Conservation (phyloP, 495 filamentous ascomycete genomes). For the Pseudevernia furfuracea region DNA sequence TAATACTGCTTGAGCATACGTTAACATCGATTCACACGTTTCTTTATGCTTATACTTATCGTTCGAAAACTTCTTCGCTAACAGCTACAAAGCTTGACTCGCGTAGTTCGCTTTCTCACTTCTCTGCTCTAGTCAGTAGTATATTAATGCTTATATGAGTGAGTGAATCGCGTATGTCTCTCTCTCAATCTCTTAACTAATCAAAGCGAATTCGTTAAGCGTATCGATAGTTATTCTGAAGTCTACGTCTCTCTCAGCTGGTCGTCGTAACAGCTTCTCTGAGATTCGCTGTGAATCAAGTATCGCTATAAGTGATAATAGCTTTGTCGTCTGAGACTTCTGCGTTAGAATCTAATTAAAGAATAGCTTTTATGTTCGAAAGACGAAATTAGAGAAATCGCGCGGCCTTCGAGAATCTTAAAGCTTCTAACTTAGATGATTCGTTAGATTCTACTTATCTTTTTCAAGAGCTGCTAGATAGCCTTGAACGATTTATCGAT, state of each 20-base stretch:
- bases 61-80: background rate
- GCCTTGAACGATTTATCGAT: background rate
- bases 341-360: background rate
- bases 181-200: background rate
- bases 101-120: too few species aligned
- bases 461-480: background rate
- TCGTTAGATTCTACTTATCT: background rate
- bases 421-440: constrained; percentile 1
- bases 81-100: too few species aligned
- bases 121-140: too few species aligned
- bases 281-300: background rate
- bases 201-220: background rate
- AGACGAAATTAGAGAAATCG: background rate
- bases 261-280: background rate
- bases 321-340: background rate
- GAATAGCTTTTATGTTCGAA: constrained; percentile 1
- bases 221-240: background rate
- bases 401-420: background rate
- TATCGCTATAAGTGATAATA: background rate
- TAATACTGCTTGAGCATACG: background rate
- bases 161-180: too few species aligned
- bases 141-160: too few species aligned
- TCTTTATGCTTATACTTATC: background rate
- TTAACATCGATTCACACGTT: background rate
- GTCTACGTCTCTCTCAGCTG: background rate